Conservation (phyloP, 208 protist genomes). For the Leishmania aethiopica region DNA sequence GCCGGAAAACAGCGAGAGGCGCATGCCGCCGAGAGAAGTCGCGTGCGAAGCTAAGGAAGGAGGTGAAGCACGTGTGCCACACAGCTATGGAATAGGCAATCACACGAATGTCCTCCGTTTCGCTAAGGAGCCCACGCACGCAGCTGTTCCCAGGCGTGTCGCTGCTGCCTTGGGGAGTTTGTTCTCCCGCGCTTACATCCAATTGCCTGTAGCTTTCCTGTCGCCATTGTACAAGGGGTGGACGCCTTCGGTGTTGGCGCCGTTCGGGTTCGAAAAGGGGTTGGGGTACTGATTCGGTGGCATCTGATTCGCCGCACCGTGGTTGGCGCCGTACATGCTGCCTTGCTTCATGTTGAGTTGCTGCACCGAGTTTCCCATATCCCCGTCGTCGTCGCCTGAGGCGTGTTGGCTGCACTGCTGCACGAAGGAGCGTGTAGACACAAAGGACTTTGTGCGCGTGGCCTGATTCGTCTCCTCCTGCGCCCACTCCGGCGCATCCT, state of each 20-base stretch:
- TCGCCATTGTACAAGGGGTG: background rate
- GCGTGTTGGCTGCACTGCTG: background rate
- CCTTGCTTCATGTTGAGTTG: background rate
- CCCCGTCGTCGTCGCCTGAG: background rate
- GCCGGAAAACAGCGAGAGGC: background rate
- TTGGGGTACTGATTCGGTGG: slow-evolving; percentile 1
- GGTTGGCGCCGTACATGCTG: slow-evolving; percentile 8
- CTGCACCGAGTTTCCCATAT: background rate
- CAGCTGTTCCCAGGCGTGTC: background rate
- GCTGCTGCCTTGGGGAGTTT: background rate
- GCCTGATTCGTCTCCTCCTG: slow-evolving; percentile 24
- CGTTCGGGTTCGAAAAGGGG: background rate
- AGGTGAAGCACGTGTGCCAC: background rate
- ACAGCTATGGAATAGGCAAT: background rate
- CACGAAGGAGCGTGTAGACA: slow-evolving; percentile 36
- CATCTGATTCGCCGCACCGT: background rate
- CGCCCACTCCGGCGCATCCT: slow-evolving; percentile 54
- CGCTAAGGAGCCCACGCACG: background rate
- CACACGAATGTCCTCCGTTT: background rate
- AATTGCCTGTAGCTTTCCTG: background rate
- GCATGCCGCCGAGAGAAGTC: background rate
- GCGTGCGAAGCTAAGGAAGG: background rate
- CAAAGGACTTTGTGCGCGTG: slow-evolving; percentile 34
- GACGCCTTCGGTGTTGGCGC: background rate
- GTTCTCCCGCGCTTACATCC: slow-evolving; percentile 8